Evolutionary conservation across 805 yeast genomes (phyloP).

Genomic region (Yamadazyma sp.): DNA sequence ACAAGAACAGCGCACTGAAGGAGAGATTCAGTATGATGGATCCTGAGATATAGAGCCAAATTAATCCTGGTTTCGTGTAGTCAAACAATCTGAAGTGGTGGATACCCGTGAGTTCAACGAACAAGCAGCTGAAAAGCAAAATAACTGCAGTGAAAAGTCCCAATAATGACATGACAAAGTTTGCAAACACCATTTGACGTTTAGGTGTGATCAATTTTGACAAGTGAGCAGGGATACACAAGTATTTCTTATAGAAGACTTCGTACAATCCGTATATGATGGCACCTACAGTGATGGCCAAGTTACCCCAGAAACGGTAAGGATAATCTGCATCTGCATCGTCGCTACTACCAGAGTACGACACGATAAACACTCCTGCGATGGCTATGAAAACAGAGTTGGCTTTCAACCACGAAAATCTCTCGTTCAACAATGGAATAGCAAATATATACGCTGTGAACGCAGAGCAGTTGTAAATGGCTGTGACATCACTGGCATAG

Average conservation of each 20-base stretch:
- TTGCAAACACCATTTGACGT: constrained; percentile 79
- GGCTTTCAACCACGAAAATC: constrained; percentile 60
- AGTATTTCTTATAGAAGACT: constrained; percentile 71
- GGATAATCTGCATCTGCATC: constrained; percentile 44
- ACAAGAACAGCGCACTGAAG: constrained; percentile 70
- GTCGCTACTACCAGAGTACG: constrained; percentile 54
- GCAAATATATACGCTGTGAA: constrained; percentile 86
- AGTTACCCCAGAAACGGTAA: constrained; percentile 63
- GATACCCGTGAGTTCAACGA: constrained; percentile 53
- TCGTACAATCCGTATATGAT: constrained; percentile 79
- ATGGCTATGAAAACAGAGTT: constrained; percentile 71
- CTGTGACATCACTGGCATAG: constrained; percentile 83
- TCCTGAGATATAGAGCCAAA: constrained; percentile 47
- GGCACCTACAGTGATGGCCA: constrained; percentile 72
- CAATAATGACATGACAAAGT: constrained; percentile 65
- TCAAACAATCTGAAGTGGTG: constrained; percentile 58
- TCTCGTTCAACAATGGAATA: constrained; percentile 68
- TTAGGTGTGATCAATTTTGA: constrained; percentile 46
- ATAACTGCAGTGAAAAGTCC: constrained; percentile 59
- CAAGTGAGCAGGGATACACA: constrained; percentile 68
- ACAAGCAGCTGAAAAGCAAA: constrained; percentile 42
- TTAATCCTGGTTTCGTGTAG: constrained; percentile 33
- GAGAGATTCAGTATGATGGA: constrained; percentile 64
- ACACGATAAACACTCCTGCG: constrained; percentile 73
- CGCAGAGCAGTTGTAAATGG: constrained; percentile 87